Evolutionary conservation across 345 rosid species (phyloP).

Genomic region (Dovyalis caffra): DNA sequence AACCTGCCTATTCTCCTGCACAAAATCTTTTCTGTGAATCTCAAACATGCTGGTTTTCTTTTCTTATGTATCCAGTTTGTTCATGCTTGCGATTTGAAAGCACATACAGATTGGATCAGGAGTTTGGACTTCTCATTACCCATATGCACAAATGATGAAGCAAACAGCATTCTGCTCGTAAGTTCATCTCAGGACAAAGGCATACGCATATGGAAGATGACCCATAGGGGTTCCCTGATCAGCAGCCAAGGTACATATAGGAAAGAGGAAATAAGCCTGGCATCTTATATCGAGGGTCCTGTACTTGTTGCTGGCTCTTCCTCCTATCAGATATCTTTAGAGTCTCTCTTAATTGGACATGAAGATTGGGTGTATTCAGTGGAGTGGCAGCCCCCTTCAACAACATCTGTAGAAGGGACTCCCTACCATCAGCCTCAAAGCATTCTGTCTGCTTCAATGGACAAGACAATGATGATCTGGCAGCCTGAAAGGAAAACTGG

Average conservation of each 20-base stretch:
- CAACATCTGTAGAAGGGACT: constrained; percentile 25
- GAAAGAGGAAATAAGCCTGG: constrained; percentile 60
- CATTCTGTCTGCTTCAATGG: constrained; percentile 92
- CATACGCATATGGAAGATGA: constrained; percentile 86
- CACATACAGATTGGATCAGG: constrained; percentile 92
- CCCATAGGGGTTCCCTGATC: constrained; percentile 32
- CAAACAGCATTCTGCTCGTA: constrained; percentile 62
- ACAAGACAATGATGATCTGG: constrained; percentile 99
- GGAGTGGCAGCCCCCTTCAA: constrained; percentile 81
- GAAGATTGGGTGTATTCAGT: constrained; percentile 99
- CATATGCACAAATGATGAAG: constrained; percentile 33
- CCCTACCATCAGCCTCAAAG: constrained; percentile 61
- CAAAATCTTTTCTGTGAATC: constrained; percentile 1
- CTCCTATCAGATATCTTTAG: constrained; percentile 86
- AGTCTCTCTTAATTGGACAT: constrained; percentile 91
- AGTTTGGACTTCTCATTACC: constrained; percentile 95
- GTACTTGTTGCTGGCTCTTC: constrained; percentile 55
- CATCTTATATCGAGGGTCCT: constrained; percentile 93
- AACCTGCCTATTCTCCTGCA: background rate
- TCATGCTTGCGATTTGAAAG: constrained; percentile 84
- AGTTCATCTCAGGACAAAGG: constrained; percentile 96
- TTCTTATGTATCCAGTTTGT: constrained; percentile 49
- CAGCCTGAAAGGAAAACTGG: constrained; percentile 82
- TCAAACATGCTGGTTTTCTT: constrained; percentile 9
- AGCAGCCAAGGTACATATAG: constrained; percentile 31